Evolutionary conservation across 2,329 filamentous ascomycete genomes (phyloP).

Genomic region (Xylariaceae sp.): DNA sequence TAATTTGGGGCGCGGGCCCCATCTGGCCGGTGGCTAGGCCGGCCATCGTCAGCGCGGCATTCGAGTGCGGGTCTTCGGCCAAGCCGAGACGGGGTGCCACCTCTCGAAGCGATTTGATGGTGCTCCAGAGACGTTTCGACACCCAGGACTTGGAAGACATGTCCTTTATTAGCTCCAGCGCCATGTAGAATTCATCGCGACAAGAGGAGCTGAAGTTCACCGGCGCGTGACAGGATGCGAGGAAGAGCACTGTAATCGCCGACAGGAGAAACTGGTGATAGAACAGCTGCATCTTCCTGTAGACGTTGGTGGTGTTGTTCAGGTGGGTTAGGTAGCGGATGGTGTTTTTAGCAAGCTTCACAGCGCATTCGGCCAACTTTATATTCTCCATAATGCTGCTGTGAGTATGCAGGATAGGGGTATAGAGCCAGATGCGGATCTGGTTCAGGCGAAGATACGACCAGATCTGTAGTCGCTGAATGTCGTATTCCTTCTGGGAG

Average conservation of each 20-base stretch:
- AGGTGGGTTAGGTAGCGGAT: constrained; percentile 71
- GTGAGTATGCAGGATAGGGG: constrained; percentile 82
- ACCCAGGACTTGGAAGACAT: constrained; percentile 73
- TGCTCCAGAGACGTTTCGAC: constrained; percentile 73
- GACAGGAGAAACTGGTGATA: constrained; percentile 82
- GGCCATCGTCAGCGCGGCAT: constrained; percentile 58
- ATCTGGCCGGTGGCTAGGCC: constrained; percentile 50
- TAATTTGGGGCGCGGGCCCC: constrained; percentile 6
- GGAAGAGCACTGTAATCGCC: constrained; percentile 73
- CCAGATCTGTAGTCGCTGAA: constrained; percentile 77
- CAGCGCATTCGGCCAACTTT: constrained; percentile 71
- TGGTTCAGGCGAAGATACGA: constrained; percentile 88
- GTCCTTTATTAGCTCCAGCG: constrained; percentile 72
- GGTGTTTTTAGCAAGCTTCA: constrained; percentile 76
- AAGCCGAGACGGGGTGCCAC: constrained; percentile 72
- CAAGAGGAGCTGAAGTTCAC: constrained; percentile 69
- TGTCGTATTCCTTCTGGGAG: constrained; percentile 59
- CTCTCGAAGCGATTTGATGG: constrained; percentile 70
- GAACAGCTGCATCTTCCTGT: constrained; percentile 72
- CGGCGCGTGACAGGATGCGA: constrained; percentile 75
- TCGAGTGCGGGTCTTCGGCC: constrained; percentile 54
- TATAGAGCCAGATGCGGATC: constrained; percentile 86
- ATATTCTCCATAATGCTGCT: constrained; percentile 80
- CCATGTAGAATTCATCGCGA: constrained; percentile 78
- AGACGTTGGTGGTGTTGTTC: constrained; percentile 72